phyloP scores from a whole-genome alignment of 1,139 yeast species.

The Diutina rugosa region DNA sequence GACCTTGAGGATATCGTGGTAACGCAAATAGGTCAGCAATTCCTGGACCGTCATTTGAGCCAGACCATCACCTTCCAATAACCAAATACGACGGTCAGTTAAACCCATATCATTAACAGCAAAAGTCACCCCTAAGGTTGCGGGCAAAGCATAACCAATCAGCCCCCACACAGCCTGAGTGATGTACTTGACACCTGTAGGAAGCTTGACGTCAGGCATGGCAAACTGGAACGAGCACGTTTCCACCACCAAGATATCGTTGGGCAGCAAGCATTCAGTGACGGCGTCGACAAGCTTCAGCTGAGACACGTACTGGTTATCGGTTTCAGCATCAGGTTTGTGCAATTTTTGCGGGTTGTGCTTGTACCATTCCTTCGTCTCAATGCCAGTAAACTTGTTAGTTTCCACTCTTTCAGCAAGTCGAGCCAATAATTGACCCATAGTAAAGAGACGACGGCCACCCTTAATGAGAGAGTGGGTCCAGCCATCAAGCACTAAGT shows the following conservation, averaged over 20 bases:
- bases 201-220: constrained; percentile 47
- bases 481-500: constrained; percentile 7
- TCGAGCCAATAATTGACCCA: not conserved
- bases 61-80: constrained; percentile 83
- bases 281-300: constrained; percentile 17
- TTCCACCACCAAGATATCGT: constrained; percentile 60
- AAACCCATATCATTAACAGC: constrained; percentile 45
- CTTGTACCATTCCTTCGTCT: not conserved
- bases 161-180: constrained; percentile 70
- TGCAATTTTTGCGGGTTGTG: not conserved
- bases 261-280: constrained; percentile 30
- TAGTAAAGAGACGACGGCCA: not conserved
- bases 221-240: constrained; percentile 74
- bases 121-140: constrained; percentile 64
- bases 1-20: constrained; percentile 8
- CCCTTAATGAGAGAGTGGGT: constrained; percentile 1
- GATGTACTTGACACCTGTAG: constrained; percentile 34
- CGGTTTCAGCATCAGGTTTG: not conserved
- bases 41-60: constrained; percentile 88
- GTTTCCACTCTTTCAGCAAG: constrained; percentile 13
- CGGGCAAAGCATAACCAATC: constrained; percentile 80
- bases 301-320: constrained; percentile 10
- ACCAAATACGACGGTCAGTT: constrained; percentile 40
- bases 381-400: not conserved
- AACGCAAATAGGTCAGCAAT: constrained; percentile 52